phyloP scores from a whole-genome alignment of 2,329 filamentous ascomycete species.

The Shiraia bambusicola region DNA sequence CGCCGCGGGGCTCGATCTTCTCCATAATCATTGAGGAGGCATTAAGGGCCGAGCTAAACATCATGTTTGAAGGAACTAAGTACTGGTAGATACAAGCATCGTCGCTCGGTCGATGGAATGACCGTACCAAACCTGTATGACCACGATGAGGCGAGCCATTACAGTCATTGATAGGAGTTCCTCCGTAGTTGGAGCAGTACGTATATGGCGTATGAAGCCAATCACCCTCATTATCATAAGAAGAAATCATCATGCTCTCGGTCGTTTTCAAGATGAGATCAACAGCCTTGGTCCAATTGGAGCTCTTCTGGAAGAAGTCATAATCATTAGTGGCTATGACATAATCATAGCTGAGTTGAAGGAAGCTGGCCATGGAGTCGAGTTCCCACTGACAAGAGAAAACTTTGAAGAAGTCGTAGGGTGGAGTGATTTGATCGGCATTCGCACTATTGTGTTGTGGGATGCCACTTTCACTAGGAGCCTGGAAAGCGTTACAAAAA shows the following conservation, averaged over 20 bases:
- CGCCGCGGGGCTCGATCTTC: slow-evolving; percentile 43
- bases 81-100: slow-evolving; percentile 54
- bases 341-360: slow-evolving; percentile 52
- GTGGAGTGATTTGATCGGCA: slow-evolving; percentile 47
- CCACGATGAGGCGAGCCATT: slow-evolving; percentile 52
- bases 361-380: slow-evolving; percentile 53
- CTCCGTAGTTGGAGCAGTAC: slow-evolving; percentile 47
- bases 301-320: slow-evolving; percentile 48
- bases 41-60: slow-evolving; percentile 67
- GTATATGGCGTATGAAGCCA: slow-evolving; percentile 50
- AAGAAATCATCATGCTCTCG: slow-evolving; percentile 50
- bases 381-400: slow-evolving; percentile 58
- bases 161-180: slow-evolving; percentile 55
- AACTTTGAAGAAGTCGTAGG: slow-evolving; percentile 48
- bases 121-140: slow-evolving; percentile 52
- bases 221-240: slow-evolving; percentile 48
- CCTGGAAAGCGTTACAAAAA: slow-evolving; percentile 57
- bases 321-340: slow-evolving; percentile 49
- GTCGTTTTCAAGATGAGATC: slow-evolving; percentile 47
- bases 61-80: slow-evolving; percentile 62
- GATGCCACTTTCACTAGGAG: slow-evolving; percentile 51
- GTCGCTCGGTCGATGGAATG: slow-evolving; percentile 53
- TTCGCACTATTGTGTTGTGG: slow-evolving; percentile 39
- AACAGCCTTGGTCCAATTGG: slow-evolving; percentile 50
- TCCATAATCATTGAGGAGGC: slow-evolving; percentile 55